phyloP scores from a whole-genome alignment of 805 yeast species.

The Deakozyma indianensis region DNA sequence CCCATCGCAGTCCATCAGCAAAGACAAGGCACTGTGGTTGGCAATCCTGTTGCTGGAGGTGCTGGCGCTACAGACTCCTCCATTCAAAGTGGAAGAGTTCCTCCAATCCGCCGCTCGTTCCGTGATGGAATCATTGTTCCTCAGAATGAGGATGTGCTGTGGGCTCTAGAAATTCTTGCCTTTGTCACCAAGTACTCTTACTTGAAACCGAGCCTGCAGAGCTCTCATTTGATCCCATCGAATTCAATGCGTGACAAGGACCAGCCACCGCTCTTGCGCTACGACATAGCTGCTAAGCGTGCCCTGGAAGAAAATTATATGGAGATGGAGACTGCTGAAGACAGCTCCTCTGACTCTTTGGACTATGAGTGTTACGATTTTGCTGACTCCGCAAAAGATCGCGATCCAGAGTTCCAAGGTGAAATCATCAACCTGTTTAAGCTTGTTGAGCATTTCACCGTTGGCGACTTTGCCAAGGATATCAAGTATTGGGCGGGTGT shows the following conservation, averaged over 20 bases:
- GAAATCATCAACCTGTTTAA: constrained; percentile 59
- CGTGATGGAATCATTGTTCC: constrained; percentile 69
- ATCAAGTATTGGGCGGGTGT: constrained; percentile 95
- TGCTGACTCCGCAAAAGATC: constrained; percentile 17
- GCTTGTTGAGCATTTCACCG: constrained; percentile 80
- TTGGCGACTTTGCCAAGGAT: constrained; percentile 53
- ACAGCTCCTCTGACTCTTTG: not conserved
- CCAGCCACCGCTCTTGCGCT: constrained; percentile 12
- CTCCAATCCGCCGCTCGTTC: constrained; percentile 34
- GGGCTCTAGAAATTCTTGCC: constrained; percentile 86
- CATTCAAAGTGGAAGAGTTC: not conserved
- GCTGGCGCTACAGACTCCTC: not conserved
- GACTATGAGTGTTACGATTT: constrained; percentile 21
- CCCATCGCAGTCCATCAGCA: not conserved
- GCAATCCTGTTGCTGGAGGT: not conserved
- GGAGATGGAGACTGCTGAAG: constrained; percentile 2
- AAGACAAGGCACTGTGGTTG: not conserved
- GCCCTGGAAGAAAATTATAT: constrained; percentile 1
- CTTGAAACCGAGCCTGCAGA: constrained; percentile 58
- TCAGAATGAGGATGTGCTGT: constrained; percentile 81
- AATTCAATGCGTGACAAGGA: constrained; percentile 31
- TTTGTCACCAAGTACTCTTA: constrained; percentile 84
- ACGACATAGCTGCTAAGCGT: constrained; percentile 5
- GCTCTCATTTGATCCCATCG: constrained; percentile 59
- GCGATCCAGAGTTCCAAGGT: constrained; percentile 32